A percentile compares a stretch with the other conserved stretches of the same genome.
Evolutionary conservation across 2,329 filamentous ascomycete genomes (phyloP).

Genomic region (Lasiodiplodia sp.): DNA sequence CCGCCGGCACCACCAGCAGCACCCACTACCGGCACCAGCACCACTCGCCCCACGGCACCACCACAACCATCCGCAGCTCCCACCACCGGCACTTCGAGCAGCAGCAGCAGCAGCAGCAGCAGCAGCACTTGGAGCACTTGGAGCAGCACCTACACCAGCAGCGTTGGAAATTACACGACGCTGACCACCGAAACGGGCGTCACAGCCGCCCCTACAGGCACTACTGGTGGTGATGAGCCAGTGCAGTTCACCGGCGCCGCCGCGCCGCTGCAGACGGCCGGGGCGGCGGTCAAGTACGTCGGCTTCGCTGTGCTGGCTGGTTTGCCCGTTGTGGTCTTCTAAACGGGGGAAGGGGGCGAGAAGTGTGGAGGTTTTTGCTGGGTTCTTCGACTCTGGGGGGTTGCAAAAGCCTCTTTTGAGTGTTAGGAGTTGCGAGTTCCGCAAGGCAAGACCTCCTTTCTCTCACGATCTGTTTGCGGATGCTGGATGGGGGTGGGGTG

Average conservation of each 20-base stretch:
- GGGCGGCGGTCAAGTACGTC: not conserved
- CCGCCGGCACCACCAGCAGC: not conserved
- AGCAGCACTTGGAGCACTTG: not conserved
- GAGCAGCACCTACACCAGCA: not conserved
- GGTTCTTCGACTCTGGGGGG: too few species aligned
- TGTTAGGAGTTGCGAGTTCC: too few species aligned
- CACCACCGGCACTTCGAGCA: conserved; percentile 7
- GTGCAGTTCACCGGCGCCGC: conserved; percentile 10
- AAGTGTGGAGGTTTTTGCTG: too few species aligned
- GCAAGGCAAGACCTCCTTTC: too few species aligned
- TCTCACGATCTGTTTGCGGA: too few species aligned
- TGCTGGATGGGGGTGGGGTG: too few species aligned
- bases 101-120: too few species aligned
- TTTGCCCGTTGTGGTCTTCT: not conserved
- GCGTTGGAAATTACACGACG: not conserved
- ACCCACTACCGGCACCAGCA: conserved; percentile 27
- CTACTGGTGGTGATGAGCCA: not conserved
- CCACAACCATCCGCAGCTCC: not conserved
- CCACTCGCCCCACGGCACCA: too few species aligned
- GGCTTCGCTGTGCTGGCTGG: conserved; percentile 2
- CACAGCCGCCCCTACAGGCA: not conserved
- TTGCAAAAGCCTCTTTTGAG: too few species aligned
- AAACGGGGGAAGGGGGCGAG: not conserved
- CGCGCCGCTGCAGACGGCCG: not conserved
- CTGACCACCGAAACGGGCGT: not conserved